A percentile compares a stretch with the other conserved stretches of the same genome.
Evolutionary conservation across 1,139 yeast species (phyloP).

Genomic region (Debaryomyces coudertii): DNA sequence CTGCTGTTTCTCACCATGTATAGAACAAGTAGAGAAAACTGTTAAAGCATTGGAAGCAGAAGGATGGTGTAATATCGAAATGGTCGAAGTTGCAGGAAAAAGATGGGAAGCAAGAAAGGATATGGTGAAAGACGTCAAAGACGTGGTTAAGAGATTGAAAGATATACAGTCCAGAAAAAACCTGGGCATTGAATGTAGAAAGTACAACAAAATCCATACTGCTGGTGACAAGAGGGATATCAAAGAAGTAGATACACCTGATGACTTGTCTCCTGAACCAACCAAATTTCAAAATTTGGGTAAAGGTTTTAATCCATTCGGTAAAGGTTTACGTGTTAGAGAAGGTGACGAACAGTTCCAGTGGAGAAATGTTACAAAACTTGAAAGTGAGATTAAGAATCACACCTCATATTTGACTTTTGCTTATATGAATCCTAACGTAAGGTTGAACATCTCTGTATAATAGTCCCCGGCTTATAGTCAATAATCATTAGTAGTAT

Average conservation of each 20-base stretch:
- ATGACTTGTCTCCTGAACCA: constrained; percentile 15
- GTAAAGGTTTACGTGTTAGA: constrained; percentile 73
- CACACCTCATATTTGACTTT: constrained; percentile 95
- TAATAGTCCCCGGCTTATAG: constrained; percentile 5
- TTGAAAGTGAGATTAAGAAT: constrained; percentile 84
- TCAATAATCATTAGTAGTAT: not conserved
- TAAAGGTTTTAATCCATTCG: constrained; percentile 86
- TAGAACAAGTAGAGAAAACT: constrained; percentile 92
- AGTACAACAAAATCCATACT: constrained; percentile 34
- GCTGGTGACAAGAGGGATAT: constrained; percentile 23
- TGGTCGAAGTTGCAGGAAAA: constrained; percentile 87
- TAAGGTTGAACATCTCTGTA: constrained; percentile 6
- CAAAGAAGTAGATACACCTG: constrained; percentile 16
- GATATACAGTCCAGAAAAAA: constrained; percentile 78
- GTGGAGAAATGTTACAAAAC: constrained; percentile 83
- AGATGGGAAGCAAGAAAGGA: constrained; percentile 91
- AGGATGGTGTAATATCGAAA: constrained; percentile 90
- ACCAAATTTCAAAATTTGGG: constrained; percentile 37
- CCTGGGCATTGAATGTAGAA: constrained; percentile 69
- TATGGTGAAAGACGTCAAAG: constrained; percentile 80
- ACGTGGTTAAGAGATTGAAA: constrained; percentile 77
- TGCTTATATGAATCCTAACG: constrained; percentile 54
- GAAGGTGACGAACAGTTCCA: constrained; percentile 82
- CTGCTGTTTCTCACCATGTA: constrained; percentile 97
- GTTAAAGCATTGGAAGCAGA: constrained; percentile 69